phyloP scores from a whole-genome alignment of 371 early-diverging fungal species.

The Rhizopus microsporus region DNA sequence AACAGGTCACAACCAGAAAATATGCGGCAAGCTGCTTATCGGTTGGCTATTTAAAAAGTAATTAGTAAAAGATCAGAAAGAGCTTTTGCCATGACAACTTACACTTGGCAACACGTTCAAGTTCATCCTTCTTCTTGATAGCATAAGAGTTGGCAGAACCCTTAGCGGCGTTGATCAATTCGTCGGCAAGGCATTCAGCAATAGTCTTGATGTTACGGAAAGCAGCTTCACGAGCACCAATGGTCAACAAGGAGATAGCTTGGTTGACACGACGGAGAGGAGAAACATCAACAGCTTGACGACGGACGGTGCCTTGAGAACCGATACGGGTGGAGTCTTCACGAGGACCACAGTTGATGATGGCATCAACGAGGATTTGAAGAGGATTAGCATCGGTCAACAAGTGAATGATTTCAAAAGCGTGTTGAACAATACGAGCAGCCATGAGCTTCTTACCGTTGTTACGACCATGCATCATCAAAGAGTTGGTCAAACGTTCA shows the following conservation, averaged over 20 bases:
- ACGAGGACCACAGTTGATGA: constrained; percentile 99
- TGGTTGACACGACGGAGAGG: constrained; percentile 99
- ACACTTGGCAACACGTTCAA: constrained; percentile 77
- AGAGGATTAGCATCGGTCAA: constrained; percentile 99
- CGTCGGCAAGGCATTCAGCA: constrained; percentile 99
- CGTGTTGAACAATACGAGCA: constrained; percentile 98
- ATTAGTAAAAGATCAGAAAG: background rate
- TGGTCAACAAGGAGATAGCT: constrained; percentile 95
- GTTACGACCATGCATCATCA: constrained; percentile 99
- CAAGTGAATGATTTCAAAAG: constrained; percentile 99
- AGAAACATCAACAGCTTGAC: constrained; percentile 99
- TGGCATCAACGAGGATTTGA: constrained; percentile 99
- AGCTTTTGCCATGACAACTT: constrained; percentile 15
- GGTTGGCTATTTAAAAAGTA: constrained; percentile 27
- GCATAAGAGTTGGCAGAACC: constrained; percentile 99
- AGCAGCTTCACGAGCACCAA: constrained; percentile 70
- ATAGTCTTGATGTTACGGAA: constrained; percentile 37
- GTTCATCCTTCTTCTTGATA: constrained; percentile 99
- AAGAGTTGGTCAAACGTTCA: constrained; percentile 99
- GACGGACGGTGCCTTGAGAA: constrained; percentile 99
- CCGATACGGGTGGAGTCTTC: constrained; percentile 99
- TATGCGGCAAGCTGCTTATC: constrained; percentile 19
- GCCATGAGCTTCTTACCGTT: constrained; percentile 99
- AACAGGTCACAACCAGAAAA: background rate
- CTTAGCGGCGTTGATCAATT: constrained; percentile 99